Evolutionary conservation across 805 yeast genomes (phyloP).

Genomic region (Tetrapisispora pingtungensis): DNA sequence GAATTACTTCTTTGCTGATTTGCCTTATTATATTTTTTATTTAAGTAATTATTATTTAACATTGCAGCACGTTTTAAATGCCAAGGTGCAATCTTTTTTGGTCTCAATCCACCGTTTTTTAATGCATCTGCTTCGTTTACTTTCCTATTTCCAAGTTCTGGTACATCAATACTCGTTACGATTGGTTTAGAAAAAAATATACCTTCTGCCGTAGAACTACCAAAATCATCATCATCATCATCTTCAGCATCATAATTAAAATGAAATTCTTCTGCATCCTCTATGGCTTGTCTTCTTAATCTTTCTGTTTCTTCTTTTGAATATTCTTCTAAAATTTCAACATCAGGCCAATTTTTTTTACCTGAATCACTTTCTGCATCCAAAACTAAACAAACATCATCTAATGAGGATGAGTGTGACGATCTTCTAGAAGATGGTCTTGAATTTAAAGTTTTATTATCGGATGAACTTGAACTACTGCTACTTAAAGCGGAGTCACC

Average conservation of each 20-base stretch:
- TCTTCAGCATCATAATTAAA: slow-evolving; percentile 30
- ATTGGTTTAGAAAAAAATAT: slow-evolving; percentile 36
- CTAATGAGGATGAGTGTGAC: slow-evolving; percentile 60
- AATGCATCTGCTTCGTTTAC: slow-evolving; percentile 49
- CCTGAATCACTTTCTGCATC: slow-evolving; percentile 35
- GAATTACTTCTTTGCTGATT: not conserved
- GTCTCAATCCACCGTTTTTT: slow-evolving; percentile 56
- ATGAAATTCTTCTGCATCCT: slow-evolving; percentile 32
- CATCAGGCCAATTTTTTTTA: slow-evolving; percentile 67
- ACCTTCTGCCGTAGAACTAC: slow-evolving; percentile 9
- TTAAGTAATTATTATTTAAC: not conserved
- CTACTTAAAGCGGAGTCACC: slow-evolving; percentile 1
- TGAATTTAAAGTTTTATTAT: slow-evolving; percentile 30
- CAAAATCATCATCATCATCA: slow-evolving; percentile 23
- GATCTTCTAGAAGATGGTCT: slow-evolving; percentile 35
- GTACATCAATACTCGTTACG: slow-evolving; percentile 35
- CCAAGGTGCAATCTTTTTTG: slow-evolving; percentile 71
- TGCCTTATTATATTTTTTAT: not conserved
- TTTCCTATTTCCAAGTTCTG: slow-evolving; percentile 33
- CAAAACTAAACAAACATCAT: slow-evolving; percentile 87
- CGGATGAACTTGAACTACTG: slow-evolving; percentile 5
- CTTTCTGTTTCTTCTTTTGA: slow-evolving; percentile 56
- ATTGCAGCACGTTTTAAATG: slow-evolving; percentile 28
- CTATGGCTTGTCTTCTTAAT: slow-evolving; percentile 32
- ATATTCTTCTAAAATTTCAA: slow-evolving; percentile 63